Evolutionary conservation across 441 rosid genomes (phyloP).

Genomic region (Raphanus hybrid): DNA sequence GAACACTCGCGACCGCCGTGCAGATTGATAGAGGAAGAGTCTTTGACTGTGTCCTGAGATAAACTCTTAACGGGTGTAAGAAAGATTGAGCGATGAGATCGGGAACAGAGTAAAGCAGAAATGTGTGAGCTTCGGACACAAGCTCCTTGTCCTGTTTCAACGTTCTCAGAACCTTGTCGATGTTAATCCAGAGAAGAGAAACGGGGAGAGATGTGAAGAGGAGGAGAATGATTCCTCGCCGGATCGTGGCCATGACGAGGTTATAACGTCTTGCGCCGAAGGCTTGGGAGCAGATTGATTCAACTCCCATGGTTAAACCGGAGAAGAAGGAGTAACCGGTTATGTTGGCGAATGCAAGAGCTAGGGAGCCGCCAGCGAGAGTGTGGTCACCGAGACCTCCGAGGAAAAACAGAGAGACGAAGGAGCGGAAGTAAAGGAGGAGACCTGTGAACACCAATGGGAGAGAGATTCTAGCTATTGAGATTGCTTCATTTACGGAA

Average conservation of each 20-base stretch:
- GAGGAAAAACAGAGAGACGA: conserved; percentile 84
- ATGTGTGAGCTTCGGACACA: conserved; percentile 65
- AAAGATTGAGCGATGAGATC: conserved; percentile 84
- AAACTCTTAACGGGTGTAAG: conserved; percentile 82
- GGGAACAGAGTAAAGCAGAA: conserved; percentile 72
- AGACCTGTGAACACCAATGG: conserved; percentile 84
- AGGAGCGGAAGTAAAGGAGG: conserved; percentile 81
- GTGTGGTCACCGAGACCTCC: conserved; percentile 75
- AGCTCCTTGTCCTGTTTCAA: conserved; percentile 69
- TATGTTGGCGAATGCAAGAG: conserved; percentile 85
- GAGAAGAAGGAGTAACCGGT: conserved; percentile 90
- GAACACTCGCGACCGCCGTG: conserved; percentile 60
- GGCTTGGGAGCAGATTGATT: conserved; percentile 90
- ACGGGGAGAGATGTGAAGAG: conserved; percentile 68
- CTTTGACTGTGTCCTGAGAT: conserved; percentile 80
- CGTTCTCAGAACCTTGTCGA: conserved; percentile 58
- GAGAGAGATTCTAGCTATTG: conserved; percentile 60
- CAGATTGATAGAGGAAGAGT: conserved; percentile 77
- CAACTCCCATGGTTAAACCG: conserved; percentile 93
- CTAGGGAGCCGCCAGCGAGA: conserved; percentile 89
- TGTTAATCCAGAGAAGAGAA: conserved; percentile 73
- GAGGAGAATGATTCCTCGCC: conserved; percentile 67
- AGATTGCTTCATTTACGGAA: conserved; percentile 53
- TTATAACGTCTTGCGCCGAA: conserved; percentile 69
- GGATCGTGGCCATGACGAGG: conserved; percentile 67